Percentiles rank a stretch among this genome's conserved stretches.
Evolutionary conservation across 2,329 filamentous ascomycete species (phyloP).

Genomic region (Cytospora piceicola): DNA sequence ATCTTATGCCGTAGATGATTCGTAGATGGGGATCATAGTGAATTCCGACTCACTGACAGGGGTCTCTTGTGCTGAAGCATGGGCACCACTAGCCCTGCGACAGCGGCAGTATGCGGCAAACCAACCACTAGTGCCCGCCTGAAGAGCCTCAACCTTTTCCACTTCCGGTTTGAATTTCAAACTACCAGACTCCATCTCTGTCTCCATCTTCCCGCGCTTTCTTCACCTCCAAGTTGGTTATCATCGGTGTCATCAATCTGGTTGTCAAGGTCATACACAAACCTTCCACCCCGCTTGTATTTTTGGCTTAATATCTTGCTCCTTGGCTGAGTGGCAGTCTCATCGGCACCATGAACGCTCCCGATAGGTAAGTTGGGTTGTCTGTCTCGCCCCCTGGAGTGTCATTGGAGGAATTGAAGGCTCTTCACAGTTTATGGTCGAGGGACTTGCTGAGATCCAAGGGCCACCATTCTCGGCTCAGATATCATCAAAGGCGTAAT

Average conservation of each 20-base stretch:
- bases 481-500: constrained; percentile 1
- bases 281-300: not conserved
- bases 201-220: not conserved
- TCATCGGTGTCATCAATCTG: constrained; percentile 3
- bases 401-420: not conserved
- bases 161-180: constrained; percentile 12
- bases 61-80: constrained; percentile 5
- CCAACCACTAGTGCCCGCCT: constrained; percentile 17
- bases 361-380: constrained; percentile 53
- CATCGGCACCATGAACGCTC: constrained; percentile 55
- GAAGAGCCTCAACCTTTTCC: constrained; percentile 21
- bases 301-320: constrained; percentile 2
- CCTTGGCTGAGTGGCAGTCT: constrained; percentile 1
- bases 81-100: not conserved
- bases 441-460: not conserved
- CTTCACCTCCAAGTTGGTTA: constrained; percentile 6
- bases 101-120: constrained; percentile 17
- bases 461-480: not conserved
- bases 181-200: constrained; percentile 1
- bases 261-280: not conserved
- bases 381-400: not conserved
- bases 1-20: not conserved
- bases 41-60: not conserved
- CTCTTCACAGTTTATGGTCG: not conserved
- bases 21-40: not conserved